Evolutionary conservation across 1,139 yeast species (phyloP), one percentile per base, ranked within the genome.

Genomic region (Lodderomyces pseudojiufengensis): DNA sequence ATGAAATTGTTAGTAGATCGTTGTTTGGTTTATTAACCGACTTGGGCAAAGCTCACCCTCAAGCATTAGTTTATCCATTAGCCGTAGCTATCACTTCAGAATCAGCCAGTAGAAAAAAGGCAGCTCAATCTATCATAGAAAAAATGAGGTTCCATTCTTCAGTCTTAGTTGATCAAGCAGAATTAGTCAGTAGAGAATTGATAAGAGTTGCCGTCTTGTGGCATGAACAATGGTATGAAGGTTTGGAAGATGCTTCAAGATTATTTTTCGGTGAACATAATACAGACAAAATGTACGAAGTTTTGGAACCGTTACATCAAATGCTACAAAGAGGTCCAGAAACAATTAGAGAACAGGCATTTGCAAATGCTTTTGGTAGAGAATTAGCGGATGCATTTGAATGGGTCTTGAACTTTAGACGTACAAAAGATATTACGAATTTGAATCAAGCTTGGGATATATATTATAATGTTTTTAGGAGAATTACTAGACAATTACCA

Each of bases 201-300:
- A 90, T 94, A 45, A 69, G 98, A 47, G 95, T 88, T 11, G 97
- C 97, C 1, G 97, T 92, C 2, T 65, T 92, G 44, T 90, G 98
- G 97, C 95, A 88, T 51, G 99, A 94, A 54, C 84, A 84, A 56
- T 94, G 99, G 98, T 90, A 90, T 51, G 98, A 90, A 61, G 97
- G 95, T 2, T 67, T 94, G 27, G 99, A 94, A 55, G 97, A 92
- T 63, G 98, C 98, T 1, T 88, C 96, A 3, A 72, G 97, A 42
- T 74, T 85, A 38, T 94, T 84, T 65, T 92, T 88, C 59, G 96
- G 95, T 25, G 98, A 94, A 44, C 94, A 87, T 50, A 87, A 92
- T 53, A 84, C 94, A 8, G 96, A 88, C 40, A 88, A 87, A 55
- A 94, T 92, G 97, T 84, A 84, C 60, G 82, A 85, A 21, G 90